phyloP scores from a whole-genome alignment of 1,284 basidiomycete species.

The Xerocomus amazonicus region DNA sequence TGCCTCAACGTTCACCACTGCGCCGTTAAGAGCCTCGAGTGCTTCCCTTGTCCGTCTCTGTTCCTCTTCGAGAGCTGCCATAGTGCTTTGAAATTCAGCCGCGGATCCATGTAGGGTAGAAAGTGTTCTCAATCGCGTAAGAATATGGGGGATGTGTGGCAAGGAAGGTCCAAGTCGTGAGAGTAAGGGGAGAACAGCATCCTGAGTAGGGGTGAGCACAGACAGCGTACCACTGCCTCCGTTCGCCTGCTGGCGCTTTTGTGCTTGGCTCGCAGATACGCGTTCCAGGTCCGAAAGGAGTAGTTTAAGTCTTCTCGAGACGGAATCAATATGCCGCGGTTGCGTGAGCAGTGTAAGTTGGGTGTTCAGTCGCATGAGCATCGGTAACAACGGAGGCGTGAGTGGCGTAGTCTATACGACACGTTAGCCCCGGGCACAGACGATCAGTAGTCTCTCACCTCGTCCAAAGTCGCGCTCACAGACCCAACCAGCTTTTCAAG shows the following conservation, averaged over 20 bases:
- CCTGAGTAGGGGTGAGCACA: conserved; percentile 48
- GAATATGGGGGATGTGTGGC: conserved; percentile 89
- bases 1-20: conserved; percentile 68
- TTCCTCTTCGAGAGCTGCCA: conserved; percentile 71
- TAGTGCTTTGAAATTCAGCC: conserved; percentile 66
- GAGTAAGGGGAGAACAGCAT: conserved; percentile 72
- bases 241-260: conserved; percentile 38
- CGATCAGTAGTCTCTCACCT: conserved; percentile 43
- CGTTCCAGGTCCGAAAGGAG: conserved; percentile 92
- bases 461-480: conserved; percentile 65
- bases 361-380: conserved; percentile 79
- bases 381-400: conserved; percentile 77
- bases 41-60: conserved; percentile 60
- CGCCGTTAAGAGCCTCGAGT: conserved; percentile 63
- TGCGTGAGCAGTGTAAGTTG: conserved; percentile 89
- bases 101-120: conserved; percentile 82
- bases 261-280: conserved; percentile 44
- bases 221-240: conserved; percentile 39
- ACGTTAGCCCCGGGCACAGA: not conserved
- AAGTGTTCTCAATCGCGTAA: conserved; percentile 82
- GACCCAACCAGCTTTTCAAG: conserved; percentile 80
- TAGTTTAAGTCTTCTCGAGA: conserved; percentile 90
- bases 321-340: conserved; percentile 95
- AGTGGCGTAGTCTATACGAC: conserved; percentile 46
- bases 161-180: conserved; percentile 82